Base-by-base conservation (phyloP, 1,139 yeast genomes). In the Yamadazyma jaroonii region DNA sequence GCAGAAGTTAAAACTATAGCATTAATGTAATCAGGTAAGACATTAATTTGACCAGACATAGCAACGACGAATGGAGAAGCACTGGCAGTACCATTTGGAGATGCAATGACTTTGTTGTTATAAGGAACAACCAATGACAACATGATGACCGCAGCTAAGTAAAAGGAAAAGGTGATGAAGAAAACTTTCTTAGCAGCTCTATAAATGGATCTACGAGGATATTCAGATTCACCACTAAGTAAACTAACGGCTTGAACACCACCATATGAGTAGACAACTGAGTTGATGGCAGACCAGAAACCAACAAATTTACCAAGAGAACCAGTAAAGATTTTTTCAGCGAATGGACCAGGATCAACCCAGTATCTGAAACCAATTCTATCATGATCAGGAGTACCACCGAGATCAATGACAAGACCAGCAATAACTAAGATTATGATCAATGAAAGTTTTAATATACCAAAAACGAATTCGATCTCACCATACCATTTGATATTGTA, bases 221-320 rank as follows among this genome's bases (percentile, higher is more conserved):
- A 77, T 31, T 70, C 70, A 29, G 94, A 78, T 62, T 87, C 95
- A 10, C 94, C 89, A 22, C 95, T 86, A n/a, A 95, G 87, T 46
- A 87, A 66, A 37, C 92, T 90, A 41, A 83, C 82, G 49, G 69
- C 59, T 49, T 71, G 76, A 17, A 72, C 62, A 29, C 68, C 68
- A 34, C 67, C 89, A 53, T 84, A 84, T 3, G 95, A 79, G 61
- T 86, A 88, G 6, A 96, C 95, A 23, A 84, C 85, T 9, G 86
- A 68, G 50, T 87, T 77, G 24, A 87, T 79, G 47, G 96, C 96
- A 55, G 86, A 86, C 48, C 84, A 61, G 77, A 86, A 41, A 67
- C 77, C 74, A 53, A 64, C 41, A 52, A 85, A 84, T 44, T 79
- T 65, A 11, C 95, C 95, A 21, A 24, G 13, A 23, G 23, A 3